Percentiles rank a stretch among this genome's conserved stretches.
These are phyloP conservation scores for Chlorophyllum brunneum DNA, from an alignment of 768 basidiomycete species.

Conservation along the genomic window DNA sequence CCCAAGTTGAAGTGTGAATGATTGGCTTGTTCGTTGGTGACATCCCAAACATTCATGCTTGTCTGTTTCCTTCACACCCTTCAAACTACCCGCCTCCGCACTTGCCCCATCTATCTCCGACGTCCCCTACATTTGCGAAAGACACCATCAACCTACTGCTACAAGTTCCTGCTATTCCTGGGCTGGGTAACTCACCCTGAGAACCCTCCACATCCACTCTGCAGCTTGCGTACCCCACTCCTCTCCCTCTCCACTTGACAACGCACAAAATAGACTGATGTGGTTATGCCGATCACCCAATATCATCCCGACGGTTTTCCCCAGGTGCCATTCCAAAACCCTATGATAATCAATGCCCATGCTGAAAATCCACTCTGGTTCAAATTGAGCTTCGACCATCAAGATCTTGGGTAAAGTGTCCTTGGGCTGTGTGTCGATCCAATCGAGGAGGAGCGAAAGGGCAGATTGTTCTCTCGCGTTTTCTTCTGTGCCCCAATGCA, in stretches of 20 bases:
- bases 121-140: neutral
- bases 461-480: neutral
- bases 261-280: constrained; percentile 47
- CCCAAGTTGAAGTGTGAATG: neutral
- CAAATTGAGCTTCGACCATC: constrained; percentile 48
- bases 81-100: neutral
- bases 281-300: constrained; percentile 58
- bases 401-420: constrained; percentile 42
- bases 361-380: constrained; percentile 42
- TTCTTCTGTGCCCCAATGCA: constrained; percentile 24
- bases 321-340: constrained; percentile 33
- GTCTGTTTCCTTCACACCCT: neutral
- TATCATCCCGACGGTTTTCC: constrained; percentile 28
- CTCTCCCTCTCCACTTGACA: constrained; percentile 56
- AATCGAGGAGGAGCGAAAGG: neutral
- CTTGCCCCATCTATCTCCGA: neutral
- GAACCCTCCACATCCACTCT: constrained; percentile 28
- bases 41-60: neutral
- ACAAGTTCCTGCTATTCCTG: too few species aligned
- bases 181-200: neutral
- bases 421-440: constrained; percentile 29
- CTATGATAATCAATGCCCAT: constrained; percentile 34
- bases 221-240: constrained; percentile 53
- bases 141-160: neutral
- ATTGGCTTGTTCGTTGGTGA: neutral